Conservation (phyloP, 2,329 filamentous ascomycete species). For the Sclerotinia glacialis region DNA sequence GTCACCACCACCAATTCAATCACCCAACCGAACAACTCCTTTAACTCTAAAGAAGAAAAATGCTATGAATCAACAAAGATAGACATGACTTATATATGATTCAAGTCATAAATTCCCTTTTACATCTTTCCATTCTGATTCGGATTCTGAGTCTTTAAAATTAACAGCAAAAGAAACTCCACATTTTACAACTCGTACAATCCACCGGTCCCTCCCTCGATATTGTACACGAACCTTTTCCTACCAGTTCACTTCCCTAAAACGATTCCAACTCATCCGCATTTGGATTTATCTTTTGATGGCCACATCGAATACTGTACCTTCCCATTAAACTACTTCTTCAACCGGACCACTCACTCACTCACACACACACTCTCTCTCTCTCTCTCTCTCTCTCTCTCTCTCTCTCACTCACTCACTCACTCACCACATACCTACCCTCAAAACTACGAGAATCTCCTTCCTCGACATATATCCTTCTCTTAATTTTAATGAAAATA, state of each 20-base stretch:
- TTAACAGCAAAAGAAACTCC: conserved; percentile 7
- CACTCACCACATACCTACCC: background rate
- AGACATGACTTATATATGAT: conserved; percentile 9
- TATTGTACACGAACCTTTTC: conserved; percentile 10
- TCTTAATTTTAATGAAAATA: background rate
- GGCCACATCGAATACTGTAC: conserved; percentile 1
- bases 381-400: too few species aligned
- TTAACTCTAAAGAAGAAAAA: background rate
- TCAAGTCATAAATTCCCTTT: conserved; percentile 3
- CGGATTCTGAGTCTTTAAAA: background rate
- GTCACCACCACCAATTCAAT: conserved; percentile 1
- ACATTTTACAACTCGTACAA: conserved; percentile 3
- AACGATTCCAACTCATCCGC: conserved; percentile 5
- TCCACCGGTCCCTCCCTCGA: conserved; percentile 5
- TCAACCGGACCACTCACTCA: background rate
- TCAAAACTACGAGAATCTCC: background rate
- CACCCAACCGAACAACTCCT: background rate
- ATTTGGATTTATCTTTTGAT: conserved; percentile 6
- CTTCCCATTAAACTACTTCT: conserved; percentile 10
- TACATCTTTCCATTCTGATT: background rate
- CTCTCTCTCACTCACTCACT: background rate
- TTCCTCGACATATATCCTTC: background rate
- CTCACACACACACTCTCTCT: background rate
- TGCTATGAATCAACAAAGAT: conserved; percentile 7
- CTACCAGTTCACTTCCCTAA: background rate